phyloP scores from a whole-genome alignment of 352 stramenopile species.

The Plasmopara halstedii region DNA sequence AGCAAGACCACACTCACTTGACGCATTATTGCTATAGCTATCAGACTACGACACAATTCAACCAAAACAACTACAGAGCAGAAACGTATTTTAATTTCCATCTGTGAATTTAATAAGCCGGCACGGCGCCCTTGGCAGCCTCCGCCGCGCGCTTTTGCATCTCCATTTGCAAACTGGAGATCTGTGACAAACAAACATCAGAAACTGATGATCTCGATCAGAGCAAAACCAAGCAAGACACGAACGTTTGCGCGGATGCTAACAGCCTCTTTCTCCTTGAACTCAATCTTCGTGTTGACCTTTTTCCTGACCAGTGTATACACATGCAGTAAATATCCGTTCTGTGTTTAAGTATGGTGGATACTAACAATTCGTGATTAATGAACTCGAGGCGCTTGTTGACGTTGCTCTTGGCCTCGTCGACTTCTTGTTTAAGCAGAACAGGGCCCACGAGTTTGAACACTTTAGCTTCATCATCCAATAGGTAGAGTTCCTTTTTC shows the following conservation, averaged over 20 bases:
- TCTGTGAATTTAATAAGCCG: conserved; percentile 23
- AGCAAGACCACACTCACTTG: conserved; percentile 32
- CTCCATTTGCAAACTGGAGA: conserved; percentile 85
- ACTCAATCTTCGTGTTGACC: conserved; percentile 79
- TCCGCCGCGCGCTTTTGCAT: conserved; percentile 84
- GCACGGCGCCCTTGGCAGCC: conserved; percentile 53
- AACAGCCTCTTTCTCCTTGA: conserved; percentile 87
- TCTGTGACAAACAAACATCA: conserved; percentile 38
- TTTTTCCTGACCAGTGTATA: conserved; percentile 48
- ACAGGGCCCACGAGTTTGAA: conserved; percentile 95
- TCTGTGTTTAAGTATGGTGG: not conserved
- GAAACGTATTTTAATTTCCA: conserved; percentile 11
- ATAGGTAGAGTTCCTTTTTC: conserved; percentile 86
- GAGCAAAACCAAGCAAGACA: not conserved
- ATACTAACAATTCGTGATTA: conserved; percentile 83
- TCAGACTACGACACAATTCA: conserved; percentile 9
- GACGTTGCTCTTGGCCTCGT: conserved; percentile 92
- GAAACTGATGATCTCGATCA: not conserved
- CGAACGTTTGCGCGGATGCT: conserved; percentile 82
- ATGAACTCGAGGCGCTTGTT: conserved; percentile 96
- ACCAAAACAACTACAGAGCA: conserved; percentile 7
- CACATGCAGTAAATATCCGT: not conserved
- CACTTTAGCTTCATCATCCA: conserved; percentile 83
- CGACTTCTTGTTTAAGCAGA: conserved; percentile 92
- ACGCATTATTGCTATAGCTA: conserved; percentile 30